Conservation (phyloP, 2,329 filamentous ascomycete species). For the Pseudopithomyces maydicus region DNA sequence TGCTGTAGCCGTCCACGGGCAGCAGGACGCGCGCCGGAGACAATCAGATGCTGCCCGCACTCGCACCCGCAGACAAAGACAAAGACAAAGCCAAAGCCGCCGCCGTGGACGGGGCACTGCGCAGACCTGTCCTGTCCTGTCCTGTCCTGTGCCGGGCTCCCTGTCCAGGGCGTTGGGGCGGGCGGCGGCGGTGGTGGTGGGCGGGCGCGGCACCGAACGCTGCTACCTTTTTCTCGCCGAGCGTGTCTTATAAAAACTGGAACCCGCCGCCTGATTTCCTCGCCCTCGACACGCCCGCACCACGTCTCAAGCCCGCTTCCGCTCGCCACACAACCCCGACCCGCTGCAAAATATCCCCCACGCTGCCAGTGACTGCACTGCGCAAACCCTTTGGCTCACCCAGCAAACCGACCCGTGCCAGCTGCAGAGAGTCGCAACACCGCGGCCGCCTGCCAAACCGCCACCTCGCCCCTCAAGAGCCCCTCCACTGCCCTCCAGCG, state of each 20-base stretch:
- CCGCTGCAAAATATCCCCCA: background rate
- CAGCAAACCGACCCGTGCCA: conserved; percentile 16
- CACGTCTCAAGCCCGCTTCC: background rate
- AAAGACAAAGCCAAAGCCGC: no score
- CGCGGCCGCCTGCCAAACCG: conserved; percentile 38
- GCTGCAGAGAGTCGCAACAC: conserved; percentile 27
- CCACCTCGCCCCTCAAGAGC: conserved; percentile 36
- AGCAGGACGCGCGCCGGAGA: no score
- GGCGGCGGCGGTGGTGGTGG: no score
- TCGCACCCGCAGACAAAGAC: background rate
- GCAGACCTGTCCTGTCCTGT: no score
- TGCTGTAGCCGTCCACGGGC: no score
- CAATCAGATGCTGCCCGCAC: no score
- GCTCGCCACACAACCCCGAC: conserved; percentile 1
- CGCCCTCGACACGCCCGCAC: conserved; percentile 3
- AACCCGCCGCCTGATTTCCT: background rate
- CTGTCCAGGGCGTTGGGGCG: no score
- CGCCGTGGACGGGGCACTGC: no score
- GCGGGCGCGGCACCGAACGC: background rate
- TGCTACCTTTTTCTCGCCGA: background rate
- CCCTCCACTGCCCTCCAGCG: conserved; percentile 31
- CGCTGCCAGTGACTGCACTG: conserved; percentile 22
- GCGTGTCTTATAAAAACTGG: conserved; percentile 5
- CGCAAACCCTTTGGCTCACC: conserved; percentile 7
- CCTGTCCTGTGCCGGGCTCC: no score